phyloP scores from a whole-genome alignment of 2,329 filamentous ascomycete species.

The Metarhizium anisopliae region DNA sequence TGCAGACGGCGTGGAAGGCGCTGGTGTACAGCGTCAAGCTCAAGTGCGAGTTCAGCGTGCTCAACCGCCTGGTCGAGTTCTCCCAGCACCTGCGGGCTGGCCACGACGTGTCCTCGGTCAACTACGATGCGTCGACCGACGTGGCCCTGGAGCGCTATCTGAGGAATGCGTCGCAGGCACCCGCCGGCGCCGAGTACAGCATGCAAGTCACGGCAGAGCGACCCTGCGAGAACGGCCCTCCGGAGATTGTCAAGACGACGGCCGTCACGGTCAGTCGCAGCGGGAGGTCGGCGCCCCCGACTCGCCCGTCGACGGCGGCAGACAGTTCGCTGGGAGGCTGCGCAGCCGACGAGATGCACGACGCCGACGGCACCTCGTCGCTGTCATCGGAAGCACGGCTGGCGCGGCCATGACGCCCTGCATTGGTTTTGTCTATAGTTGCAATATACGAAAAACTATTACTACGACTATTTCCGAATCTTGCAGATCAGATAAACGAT shows the following conservation, averaged over 20 bases:
- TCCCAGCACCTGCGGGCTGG: conserved; percentile 14
- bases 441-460: too few relatives aligned
- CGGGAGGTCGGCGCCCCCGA: background rate
- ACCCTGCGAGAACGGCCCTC: background rate
- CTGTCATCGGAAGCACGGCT: conserved; percentile 1
- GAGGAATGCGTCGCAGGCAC: background rate
- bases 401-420: background rate
- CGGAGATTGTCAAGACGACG: conserved; percentile 2
- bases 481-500: too few relatives aligned
- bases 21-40: conserved; percentile 27
- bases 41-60: conserved; percentile 26
- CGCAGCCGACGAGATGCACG: background rate
- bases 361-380: background rate
- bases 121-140: background rate
- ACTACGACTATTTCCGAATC: too few relatives aligned
- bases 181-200: conserved; percentile 1
- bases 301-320: background rate
- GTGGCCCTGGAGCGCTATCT: conserved; percentile 2
- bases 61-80: conserved; percentile 25
- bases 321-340: background rate
- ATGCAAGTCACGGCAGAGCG: background rate
- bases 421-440: background rate
- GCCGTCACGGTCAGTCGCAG: conserved; percentile 3
- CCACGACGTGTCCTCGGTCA: background rate
- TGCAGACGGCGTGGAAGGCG: conserved; percentile 26